Evolutionary conservation across 2,329 filamentous ascomycete genomes (phyloP), one percentile per base, ranked within the genome.

Genomic region (Boeremia lycopersici): DNA sequence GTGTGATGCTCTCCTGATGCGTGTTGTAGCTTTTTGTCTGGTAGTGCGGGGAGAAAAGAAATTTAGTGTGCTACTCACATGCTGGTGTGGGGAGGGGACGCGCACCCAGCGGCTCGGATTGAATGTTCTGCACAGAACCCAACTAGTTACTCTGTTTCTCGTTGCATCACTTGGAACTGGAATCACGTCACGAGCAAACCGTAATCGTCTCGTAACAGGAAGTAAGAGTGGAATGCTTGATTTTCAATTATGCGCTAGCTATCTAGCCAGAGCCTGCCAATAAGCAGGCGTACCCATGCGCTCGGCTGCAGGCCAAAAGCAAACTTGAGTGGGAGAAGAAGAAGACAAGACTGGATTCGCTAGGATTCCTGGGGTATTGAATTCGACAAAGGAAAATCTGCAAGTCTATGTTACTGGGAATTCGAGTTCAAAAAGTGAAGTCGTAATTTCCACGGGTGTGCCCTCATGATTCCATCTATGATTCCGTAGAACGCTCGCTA

Each of bases 301-400:
- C 56, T 49, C 34, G 41, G 56, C 60, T 53, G 45, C 44, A 53
- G 46, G 57, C 53, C 53, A 62, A 61, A 65, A 62, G 59, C 62
- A 63, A 57, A 53, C 40, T 60, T 56, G 64, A 63, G 67, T 67
- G 67, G 61, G 64, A 63, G 59, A 55, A 55, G 52, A 57, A 68
- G 52, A 57, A 68, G 72, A 73, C 71, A 73, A 62, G 62, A 67
- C 63, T 69, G 69, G 63, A 60, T 57, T 66, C 62, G 56, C 59
- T 49, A 55, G 52, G 60, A 68, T 65, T 61, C 66, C 69, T 67
- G 69, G 70, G 72, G 72, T 72, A 72, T 72, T 65, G 63, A 66
- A 62, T 67, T 62, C 60, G 61, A 66, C 64, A 69, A 69, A 64
- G 51, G 57, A 67, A 68, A 52, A 60, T 60, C 58, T 59, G 59